Evolutionary conservation across 306 rosid genomes (phyloP).

Genomic region (Pueraria montana): DNA sequence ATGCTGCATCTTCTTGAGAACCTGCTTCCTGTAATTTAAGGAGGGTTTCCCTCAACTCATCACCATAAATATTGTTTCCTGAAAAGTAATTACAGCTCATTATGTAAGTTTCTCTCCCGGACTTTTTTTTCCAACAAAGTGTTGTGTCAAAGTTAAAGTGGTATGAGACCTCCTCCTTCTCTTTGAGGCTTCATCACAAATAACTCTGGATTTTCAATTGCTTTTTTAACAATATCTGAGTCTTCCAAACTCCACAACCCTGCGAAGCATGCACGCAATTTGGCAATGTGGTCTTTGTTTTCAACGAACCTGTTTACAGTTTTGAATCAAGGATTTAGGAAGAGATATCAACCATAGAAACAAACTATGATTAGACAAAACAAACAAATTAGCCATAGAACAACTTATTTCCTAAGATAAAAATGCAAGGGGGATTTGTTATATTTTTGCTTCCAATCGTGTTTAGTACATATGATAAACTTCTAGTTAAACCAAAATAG

Average conservation of each 20-base stretch:
- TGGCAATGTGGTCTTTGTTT: constrained; percentile 79
- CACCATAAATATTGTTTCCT: constrained; percentile 94
- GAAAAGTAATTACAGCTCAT: constrained; percentile 42
- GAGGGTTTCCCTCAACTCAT: constrained; percentile 77
- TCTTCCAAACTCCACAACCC: constrained; percentile 99
- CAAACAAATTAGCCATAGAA: neutral
- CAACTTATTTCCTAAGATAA: constrained; percentile 25
- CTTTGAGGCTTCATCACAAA: constrained; percentile 98
- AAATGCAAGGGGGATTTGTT: neutral
- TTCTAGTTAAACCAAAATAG: constrained; percentile 21
- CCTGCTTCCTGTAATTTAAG: constrained; percentile 71
- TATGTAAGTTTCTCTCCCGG: constrained; percentile 13
- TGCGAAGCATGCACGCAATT: constrained; percentile 88
- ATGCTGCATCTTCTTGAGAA: constrained; percentile 82
- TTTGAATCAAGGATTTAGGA: constrained; percentile 36
- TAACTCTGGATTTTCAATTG: constrained; percentile 75
- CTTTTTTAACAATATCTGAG: constrained; percentile 64
- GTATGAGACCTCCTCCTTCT: constrained; percentile 93
- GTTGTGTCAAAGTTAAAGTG: constrained; percentile 38
- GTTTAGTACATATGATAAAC: neutral
- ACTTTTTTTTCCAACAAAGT: neutral
- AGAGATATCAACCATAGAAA: constrained; percentile 3
- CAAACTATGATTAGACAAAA: constrained; percentile 2
- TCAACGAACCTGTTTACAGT: constrained; percentile 79
- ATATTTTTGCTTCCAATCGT: neutral